A percentile compares a stretch with the other conserved stretches of the same genome.
These are phyloP conservation scores for Cenchrus fungigraminus DNA, from an alignment of 176 grass and related monocot species.

Conservation along the genomic window DNA sequence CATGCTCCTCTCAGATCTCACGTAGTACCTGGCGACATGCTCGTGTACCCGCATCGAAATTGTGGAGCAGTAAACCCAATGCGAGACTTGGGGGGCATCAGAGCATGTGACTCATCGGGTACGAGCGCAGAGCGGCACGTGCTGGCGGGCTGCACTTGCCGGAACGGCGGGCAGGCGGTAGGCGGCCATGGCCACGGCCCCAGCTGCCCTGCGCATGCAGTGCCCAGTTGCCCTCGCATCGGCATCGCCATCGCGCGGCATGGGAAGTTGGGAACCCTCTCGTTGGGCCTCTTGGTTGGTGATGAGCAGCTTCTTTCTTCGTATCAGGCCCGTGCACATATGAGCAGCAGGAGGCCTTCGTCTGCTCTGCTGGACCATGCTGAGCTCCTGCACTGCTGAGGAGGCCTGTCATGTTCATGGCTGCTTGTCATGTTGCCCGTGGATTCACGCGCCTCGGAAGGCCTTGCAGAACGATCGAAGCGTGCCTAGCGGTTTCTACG, in stretches of 20 bases:
- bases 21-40: too few species aligned
- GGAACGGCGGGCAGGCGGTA: neutral
- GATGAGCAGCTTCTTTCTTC: conserved; percentile 1
- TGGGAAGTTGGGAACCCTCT: too few species aligned
- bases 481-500: too few species aligned
- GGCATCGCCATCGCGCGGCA: neutral
- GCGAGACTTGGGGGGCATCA: neutral
- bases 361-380: neutral
- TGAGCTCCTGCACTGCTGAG: neutral
- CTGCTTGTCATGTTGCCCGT: conserved; percentile 18
- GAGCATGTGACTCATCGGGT: neutral
- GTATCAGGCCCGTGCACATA: neutral
- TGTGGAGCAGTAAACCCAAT: neutral
- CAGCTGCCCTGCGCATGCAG: too few species aligned
- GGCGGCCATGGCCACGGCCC: neutral
- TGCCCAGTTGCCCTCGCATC: too few species aligned
- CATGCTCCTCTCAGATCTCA: neutral
- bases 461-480: too few species aligned
- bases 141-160: neutral
- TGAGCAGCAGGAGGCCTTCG: neutral
- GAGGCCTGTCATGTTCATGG: neutral
- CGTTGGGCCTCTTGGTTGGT: neutral
- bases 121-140: conserved; percentile 3
- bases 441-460: neutral
- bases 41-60: neutral